These are phyloP conservation scores for Rhytidhysteron rufulum DNA, from an alignment of 2,329 filamentous ascomycete genomes.

Conservation along the genomic window DNA sequence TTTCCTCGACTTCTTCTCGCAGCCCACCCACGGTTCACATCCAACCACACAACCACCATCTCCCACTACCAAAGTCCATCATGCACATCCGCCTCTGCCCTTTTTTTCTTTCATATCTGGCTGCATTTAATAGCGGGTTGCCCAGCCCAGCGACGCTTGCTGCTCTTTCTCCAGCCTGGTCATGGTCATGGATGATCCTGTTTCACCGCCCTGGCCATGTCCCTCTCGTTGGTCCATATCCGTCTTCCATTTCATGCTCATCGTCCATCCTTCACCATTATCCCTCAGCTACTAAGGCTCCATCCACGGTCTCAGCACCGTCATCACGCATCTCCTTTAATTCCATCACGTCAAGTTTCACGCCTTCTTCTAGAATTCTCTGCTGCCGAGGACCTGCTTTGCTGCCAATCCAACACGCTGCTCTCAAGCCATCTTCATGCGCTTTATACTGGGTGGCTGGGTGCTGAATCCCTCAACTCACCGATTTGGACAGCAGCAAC, in stretches of 20 bases:
- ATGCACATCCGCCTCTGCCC: too few species aligned
- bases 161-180: background rate
- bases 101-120: too few species aligned
- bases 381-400: too few species aligned
- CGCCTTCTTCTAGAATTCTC: conserved; percentile 29
- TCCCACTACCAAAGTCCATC: too few species aligned
- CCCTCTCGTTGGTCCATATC: conserved; percentile 6
- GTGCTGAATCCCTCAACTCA: background rate
- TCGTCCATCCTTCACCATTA: conserved; percentile 18
- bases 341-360: conserved; percentile 22
- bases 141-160: background rate
- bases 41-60: too few species aligned
- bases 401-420: conserved; percentile 11
- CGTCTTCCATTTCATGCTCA: conserved; percentile 23
- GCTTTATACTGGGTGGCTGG: conserved; percentile 9
- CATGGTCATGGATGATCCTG: background rate
- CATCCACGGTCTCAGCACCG: conserved; percentile 12
- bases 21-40: too few species aligned
- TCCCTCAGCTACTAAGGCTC: conserved; percentile 13
- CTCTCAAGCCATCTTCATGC: conserved; percentile 17
- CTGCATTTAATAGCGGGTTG: too few species aligned
- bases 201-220: background rate
- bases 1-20: too few species aligned
- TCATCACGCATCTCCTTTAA: conserved; percentile 18
- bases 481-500: background rate